Base-by-base conservation (phyloP, 2,329 filamentous ascomycete genomes). In the Mycogone perniciosa region DNA sequence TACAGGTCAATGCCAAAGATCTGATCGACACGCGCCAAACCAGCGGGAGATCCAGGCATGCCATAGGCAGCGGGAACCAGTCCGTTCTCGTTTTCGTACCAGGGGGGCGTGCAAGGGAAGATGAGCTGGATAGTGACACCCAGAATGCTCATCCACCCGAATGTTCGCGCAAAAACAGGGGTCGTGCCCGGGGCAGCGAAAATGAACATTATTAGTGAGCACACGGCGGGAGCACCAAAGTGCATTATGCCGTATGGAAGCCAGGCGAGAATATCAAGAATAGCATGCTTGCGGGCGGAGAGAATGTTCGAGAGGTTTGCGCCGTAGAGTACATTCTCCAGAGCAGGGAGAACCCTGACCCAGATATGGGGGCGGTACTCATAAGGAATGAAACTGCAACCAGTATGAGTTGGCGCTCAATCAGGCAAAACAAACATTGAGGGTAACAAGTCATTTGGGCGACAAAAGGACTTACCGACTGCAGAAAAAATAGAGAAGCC, bases 291-390 rank as follows among this genome's bases (percentile, higher is more conserved):
- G 72, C 96, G 89, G 42, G 89, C 89, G 10, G 91, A 95, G 49
- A 97, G 81, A 62, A 96, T 95, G 69, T 96, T 96, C 73, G 89
- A 95, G 52, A 96, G 78, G 71, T 96, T 96, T 56, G 91, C 90
- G 60, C 92, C 92, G 66, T 96, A 97, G 33, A 97, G 79, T 56
- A 97, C 93, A 69, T 97, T 96, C 72, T 97, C 92, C 57, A 97
- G 81, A 13, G 92, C 89, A 4, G 92, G 92, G 34, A 97, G 80
- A 30, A 97, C 89, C 63, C 91, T 89, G 58, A 96, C 92, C 88
- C 90, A 96, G 62, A 96, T 96, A 56, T 89, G 86, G 53, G 91
- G 91, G 59, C 92, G 84, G 73, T 90, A 93, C 64, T 92, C 87
- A 59, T 84, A 81, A 35, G 89, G 87, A 60, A 96, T 91, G 72